Evolutionary conservation across 805 yeast species (phyloP), one percentile per base, ranked within the genome.

Genomic region (Yamadazyma ubonensis): DNA sequence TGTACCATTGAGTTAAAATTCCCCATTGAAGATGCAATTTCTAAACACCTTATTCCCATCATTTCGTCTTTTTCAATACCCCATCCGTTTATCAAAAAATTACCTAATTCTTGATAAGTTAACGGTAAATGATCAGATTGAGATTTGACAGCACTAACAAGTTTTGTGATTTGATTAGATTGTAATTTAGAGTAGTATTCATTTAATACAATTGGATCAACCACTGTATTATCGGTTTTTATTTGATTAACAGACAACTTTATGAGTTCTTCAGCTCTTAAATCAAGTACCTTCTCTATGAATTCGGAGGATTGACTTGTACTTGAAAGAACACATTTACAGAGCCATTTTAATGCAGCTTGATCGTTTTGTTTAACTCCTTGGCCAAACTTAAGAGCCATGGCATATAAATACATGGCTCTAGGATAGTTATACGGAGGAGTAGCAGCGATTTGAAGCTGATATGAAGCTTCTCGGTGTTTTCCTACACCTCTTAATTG

Each of bases 351-450:
- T 33, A 81, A 65, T 3, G 88, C 75, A 36, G 71, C 74, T 14
- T 59, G 50, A 29, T 75, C 73, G 52, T 81, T 81, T 39, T 68
- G 71, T 14, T 75, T 67, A 8, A 81, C 78, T 0, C 93, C 93
- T 56, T 79, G 81, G 0, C 91, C 93, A 41, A 73, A 65, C 36
- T 83, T 63, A 17, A 86, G 59, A 0, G 89, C 83, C 47, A 82
- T 57, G 0, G 87, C 86, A 51, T 83, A 85, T 21, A 83, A 55
- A 33, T 79, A 68, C 82, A 78, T 83, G 1, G 89, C 95, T 36
- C 51, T 53, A 1, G 69, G 63, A 31, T 80, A 76, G 45, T 66
- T 69, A 46, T 75, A 70, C 6, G 86, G 85, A n/a, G 66, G 59
- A 39, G 70, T 68, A 4, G 90, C 83, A 1, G 86, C 84, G 21